A percentile compares a stretch with the other conserved stretches of the same genome.
These are phyloP conservation scores for Backusella liffmaniae DNA, from an alignment of 192 early-diverging fungal genomes.

Conservation along the genomic window DNA sequence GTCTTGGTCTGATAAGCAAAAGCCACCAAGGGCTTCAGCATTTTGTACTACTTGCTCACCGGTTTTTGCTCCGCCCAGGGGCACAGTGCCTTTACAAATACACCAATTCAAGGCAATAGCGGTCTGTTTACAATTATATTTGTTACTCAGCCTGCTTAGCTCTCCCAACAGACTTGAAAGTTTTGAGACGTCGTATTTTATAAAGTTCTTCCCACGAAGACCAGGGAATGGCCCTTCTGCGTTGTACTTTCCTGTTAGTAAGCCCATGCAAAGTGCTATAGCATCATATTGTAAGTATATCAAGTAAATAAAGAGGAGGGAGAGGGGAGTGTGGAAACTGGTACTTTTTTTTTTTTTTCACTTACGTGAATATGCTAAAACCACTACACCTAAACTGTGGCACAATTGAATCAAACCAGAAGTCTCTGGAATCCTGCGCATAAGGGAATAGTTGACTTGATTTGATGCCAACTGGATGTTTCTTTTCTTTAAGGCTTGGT, in stretches of 20 bases:
- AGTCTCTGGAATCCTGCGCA: conserved; percentile 63
- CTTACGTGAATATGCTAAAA: conserved; percentile 68
- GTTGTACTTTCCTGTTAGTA: neutral
- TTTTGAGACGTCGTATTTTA: neutral
- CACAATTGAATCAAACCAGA: conserved; percentile 68
- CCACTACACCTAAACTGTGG: conserved; percentile 68
- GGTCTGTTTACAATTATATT: conserved; percentile 8
- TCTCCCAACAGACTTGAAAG: conserved; percentile 7
- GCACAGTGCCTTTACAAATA: conserved; percentile 47
- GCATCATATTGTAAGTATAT: neutral
- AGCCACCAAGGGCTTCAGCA: conserved; percentile 33
- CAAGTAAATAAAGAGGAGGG: neutral
- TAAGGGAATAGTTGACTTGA: conserved; percentile 50
- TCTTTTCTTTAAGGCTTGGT: conserved; percentile 41
- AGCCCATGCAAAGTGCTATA: conserved; percentile 24
- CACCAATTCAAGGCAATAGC: conserved; percentile 48
- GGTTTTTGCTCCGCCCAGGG: conserved; percentile 45
- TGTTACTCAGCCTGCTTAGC: conserved; percentile 10
- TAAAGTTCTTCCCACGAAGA: neutral
- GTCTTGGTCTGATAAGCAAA: conserved; percentile 41
- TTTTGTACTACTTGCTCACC: conserved; percentile 45
- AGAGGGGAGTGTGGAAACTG: neutral
- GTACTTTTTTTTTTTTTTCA: neutral
- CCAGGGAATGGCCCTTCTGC: neutral
- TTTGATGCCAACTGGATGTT: conserved; percentile 46